These are phyloP conservation scores for Herpotrichia juniperi DNA, from an alignment of 2,329 filamentous ascomycete species.

Conservation along the genomic window DNA sequence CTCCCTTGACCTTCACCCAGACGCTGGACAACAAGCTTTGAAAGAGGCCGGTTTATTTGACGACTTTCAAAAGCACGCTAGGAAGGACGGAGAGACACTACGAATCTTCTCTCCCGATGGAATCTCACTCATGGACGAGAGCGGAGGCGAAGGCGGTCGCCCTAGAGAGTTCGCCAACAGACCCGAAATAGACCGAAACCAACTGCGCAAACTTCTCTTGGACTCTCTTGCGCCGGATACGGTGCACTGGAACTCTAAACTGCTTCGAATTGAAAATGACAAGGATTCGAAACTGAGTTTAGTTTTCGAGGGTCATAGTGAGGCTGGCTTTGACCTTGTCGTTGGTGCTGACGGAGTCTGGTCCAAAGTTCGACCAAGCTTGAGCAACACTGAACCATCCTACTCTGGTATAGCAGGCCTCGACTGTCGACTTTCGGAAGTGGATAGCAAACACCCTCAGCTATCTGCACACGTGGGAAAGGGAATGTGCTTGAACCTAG, in stretches of 20 bases:
- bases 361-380: conserved; percentile 43
- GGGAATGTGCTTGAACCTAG: conserved; percentile 38
- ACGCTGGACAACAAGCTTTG: conserved; percentile 58
- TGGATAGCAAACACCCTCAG: conserved; percentile 49
- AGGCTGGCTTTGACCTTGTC: conserved; percentile 51
- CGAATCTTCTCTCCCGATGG: conserved; percentile 52
- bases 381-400: conserved; percentile 46
- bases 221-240: conserved; percentile 53
- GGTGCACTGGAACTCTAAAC: conserved; percentile 31
- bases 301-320: conserved; percentile 38
- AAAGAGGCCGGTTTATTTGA: conserved; percentile 58
- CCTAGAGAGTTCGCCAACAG: conserved; percentile 28
- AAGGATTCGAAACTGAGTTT: conserved; percentile 23
- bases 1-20: conserved; percentile 59
- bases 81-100: conserved; percentile 60
- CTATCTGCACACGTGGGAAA: conserved; percentile 54
- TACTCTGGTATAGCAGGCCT: conserved; percentile 56
- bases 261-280: conserved; percentile 45
- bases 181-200: conserved; percentile 58
- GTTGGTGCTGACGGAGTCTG: conserved; percentile 58
- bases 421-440: conserved; percentile 50
- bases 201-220: conserved; percentile 43
- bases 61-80: conserved; percentile 56
- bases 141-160: conserved; percentile 14
- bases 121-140: conserved; percentile 37